Evolutionary conservation across 306 rosid species (phyloP).

Genomic region (Dryas octopetala): DNA sequence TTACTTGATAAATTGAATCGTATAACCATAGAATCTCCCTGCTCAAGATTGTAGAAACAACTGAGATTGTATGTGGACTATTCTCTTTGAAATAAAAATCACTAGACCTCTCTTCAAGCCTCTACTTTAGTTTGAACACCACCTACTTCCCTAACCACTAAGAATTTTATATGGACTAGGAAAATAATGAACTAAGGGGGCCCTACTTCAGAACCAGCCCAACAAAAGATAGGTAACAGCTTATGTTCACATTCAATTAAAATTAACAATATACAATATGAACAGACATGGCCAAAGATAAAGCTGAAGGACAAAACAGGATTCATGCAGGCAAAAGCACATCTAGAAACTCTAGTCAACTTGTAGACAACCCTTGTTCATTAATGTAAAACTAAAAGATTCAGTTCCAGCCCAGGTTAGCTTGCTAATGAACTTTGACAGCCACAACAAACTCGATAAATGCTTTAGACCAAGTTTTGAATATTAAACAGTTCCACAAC

Average conservation of each 20-base stretch:
- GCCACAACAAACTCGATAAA: neutral
- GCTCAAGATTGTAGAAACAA: neutral
- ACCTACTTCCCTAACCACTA: neutral
- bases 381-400: neutral
- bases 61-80: neutral
- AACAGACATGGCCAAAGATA: neutral
- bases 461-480: neutral
- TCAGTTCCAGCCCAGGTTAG: neutral
- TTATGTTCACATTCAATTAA: neutral
- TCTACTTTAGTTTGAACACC: neutral
- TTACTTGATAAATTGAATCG: neutral
- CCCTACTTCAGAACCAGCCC: neutral
- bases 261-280: neutral
- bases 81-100: neutral
- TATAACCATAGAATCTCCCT: neutral
- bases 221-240: neutral
- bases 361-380: neutral
- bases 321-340: neutral
- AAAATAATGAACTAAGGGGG: neutral
- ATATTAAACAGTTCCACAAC: neutral
- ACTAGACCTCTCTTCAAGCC: neutral
- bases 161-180: neutral
- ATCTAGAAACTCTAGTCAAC: neutral
- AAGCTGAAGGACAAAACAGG: neutral
- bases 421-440: neutral